Conservation (phyloP, 2,329 filamentous ascomycete genomes). For the Alternaria sp. region DNA sequence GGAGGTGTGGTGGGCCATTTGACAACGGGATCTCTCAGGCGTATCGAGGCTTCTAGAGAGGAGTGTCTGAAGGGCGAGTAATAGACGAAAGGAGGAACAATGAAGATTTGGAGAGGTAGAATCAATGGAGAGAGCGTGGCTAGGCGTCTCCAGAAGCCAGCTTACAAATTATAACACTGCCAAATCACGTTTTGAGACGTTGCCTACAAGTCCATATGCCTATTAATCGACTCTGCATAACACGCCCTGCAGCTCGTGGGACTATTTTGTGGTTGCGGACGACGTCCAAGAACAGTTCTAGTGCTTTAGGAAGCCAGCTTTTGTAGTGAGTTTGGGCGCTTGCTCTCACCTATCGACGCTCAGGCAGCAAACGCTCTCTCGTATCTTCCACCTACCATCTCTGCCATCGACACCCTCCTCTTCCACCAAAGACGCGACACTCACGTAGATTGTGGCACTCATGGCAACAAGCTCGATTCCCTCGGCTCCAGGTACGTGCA, state of each 20-base stretch:
- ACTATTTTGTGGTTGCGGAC: neutral
- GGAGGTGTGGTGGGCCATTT: too few relatives aligned
- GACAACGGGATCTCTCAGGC: too few relatives aligned
- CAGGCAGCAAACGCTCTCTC: neutral
- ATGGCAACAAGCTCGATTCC: neutral
- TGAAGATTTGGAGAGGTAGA: too few relatives aligned
- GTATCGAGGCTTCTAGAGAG: too few relatives aligned
- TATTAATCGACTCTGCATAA: neutral
- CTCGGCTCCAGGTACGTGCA: constrained; percentile 7
- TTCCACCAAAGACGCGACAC: neutral
- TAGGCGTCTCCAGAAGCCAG: too few relatives aligned
- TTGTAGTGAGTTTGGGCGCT: neutral
- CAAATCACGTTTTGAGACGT: neutral
- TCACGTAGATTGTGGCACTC: rapidly evolving
- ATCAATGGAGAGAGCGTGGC: too few relatives aligned
- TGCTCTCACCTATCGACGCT: neutral
- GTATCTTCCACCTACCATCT: neutral
- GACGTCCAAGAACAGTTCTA: neutral
- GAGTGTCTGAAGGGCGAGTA: neutral
- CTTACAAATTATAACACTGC: too few relatives aligned
- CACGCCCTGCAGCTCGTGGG: too few relatives aligned
- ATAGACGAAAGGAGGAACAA: neutral
- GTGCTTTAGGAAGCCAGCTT: neutral
- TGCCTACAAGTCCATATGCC: neutral
- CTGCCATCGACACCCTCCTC: neutral